Percentiles rank a stretch among this genome's conserved stretches.
Evolutionary conservation across 306 rosid species (phyloP).

Genomic region (Spatholobus suberectus): DNA sequence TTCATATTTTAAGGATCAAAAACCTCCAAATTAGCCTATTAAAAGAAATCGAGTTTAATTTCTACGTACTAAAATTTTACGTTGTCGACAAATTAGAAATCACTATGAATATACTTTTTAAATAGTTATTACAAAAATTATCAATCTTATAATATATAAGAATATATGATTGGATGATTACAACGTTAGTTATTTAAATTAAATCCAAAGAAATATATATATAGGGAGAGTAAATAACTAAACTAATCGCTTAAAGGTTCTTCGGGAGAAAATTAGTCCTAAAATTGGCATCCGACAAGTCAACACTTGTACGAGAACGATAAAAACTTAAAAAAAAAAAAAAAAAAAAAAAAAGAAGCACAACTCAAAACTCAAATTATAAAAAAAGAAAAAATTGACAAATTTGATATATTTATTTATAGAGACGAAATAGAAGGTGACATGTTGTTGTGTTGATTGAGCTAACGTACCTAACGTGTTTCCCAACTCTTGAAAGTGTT

Average conservation of each 20-base stretch:
- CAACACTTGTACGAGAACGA: neutral
- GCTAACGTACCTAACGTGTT: constrained; percentile 59
- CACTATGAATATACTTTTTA: no score
- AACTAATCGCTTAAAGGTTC: neutral
- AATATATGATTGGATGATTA: no score
- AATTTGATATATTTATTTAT: neutral
- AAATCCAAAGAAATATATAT: no score
- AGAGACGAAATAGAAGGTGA: no score
- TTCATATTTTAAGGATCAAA: neutral
- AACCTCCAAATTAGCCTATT: neutral
- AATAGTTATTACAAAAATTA: no score
- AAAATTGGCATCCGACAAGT: neutral
- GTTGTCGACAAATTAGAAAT: no score
- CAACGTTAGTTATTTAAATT: no score
- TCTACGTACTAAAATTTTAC: no score
- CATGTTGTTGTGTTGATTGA: constrained; percentile 14
- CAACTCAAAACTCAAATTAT: neutral
- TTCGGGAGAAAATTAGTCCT: neutral
- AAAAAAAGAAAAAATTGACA: neutral
- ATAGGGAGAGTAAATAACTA: neutral
- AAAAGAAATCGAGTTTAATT: neutral
- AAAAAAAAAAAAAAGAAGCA: neutral
- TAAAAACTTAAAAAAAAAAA: neutral
- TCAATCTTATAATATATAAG: no score
- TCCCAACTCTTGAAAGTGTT: constrained; percentile 78